Percentiles rank a stretch among this genome's conserved stretches.
Conservation (phyloP, 495 filamentous ascomycete genomes). For the Penicillium samsonianum region DNA sequence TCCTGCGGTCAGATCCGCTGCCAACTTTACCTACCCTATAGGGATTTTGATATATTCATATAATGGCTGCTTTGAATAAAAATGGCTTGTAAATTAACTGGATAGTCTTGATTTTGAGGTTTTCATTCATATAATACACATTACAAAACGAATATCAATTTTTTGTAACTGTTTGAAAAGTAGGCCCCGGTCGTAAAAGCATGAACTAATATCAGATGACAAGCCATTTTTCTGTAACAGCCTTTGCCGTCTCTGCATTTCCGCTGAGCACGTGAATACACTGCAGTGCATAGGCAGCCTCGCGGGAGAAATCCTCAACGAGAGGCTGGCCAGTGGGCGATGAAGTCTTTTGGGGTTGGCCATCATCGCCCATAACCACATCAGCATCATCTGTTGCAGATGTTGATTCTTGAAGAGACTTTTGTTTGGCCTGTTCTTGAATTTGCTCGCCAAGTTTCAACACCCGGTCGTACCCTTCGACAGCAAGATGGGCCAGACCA, state of each 20-base stretch:
- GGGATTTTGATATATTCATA: background rate
- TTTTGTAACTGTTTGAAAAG: background rate
- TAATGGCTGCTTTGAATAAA: background rate
- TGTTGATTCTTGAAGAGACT: slow-evolving; percentile 17
- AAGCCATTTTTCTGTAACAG: slow-evolving; percentile 60
- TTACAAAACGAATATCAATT: background rate
- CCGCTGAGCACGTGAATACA: slow-evolving; percentile 65
- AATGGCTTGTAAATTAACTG: background rate
- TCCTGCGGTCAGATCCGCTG: background rate
- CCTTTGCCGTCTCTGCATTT: slow-evolving; percentile 55
- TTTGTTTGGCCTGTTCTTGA: slow-evolving; percentile 23
- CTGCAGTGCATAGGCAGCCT: slow-evolving; percentile 78
- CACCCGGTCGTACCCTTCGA: slow-evolving; percentile 69
- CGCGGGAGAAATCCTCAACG: slow-evolving; percentile 64
- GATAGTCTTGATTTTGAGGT: background rate
- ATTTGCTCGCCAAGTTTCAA: slow-evolving; percentile 49
- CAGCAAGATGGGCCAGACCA: slow-evolving; percentile 74
- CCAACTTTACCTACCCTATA: background rate
- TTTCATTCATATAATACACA: slow-evolving; percentile 1
- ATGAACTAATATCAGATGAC: slow-evolving; percentile 41
- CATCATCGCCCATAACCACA: slow-evolving; percentile 33
- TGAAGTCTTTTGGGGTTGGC: slow-evolving; percentile 1
- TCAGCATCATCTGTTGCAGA: slow-evolving; percentile 17
- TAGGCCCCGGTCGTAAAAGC: too few relatives aligned
- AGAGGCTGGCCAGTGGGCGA: slow-evolving; percentile 25